Conservation (phyloP, 2,329 filamentous ascomycete genomes). For the Trichoderma asperellum region DNA sequence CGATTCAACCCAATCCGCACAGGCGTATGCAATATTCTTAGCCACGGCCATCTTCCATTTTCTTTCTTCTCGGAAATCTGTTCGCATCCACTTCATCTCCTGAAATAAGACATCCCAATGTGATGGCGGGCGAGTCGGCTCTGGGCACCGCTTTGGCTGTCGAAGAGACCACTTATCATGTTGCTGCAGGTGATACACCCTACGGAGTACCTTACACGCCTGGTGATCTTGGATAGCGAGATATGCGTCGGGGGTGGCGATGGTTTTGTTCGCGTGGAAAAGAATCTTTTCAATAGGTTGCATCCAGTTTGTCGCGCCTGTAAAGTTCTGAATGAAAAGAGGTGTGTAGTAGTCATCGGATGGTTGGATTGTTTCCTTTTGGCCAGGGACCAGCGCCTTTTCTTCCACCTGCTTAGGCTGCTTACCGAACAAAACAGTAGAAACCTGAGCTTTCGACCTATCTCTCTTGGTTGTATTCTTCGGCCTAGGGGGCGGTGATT, state of each 20-base stretch:
- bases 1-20: constrained; percentile 77
- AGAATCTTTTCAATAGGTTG: constrained; percentile 72
- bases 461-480: constrained; percentile 52
- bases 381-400: constrained; percentile 48
- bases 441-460: constrained; percentile 67
- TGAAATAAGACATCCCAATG: constrained; percentile 87
- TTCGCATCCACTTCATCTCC: constrained; percentile 98
- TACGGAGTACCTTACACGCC: constrained; percentile 80
- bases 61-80: constrained; percentile 89
- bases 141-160: constrained; percentile 81
- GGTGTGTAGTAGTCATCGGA: constrained; percentile 68
- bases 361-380: constrained; percentile 49
- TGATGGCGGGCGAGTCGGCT: constrained; percentile 74
- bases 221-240: constrained; percentile 84
- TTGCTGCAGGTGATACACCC: constrained; percentile 89
- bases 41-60: constrained; percentile 90
- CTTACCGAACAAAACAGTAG: constrained; percentile 79
- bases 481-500: constrained; percentile 45
- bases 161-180: constrained; percentile 90
- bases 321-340: constrained; percentile 62
- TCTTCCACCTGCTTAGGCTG: constrained; percentile 56
- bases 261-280: constrained; percentile 82
- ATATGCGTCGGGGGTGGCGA: constrained; percentile 83
- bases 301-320: constrained; percentile 61
- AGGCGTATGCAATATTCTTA: constrained; percentile 78